Base-by-base conservation (phyloP, 2,329 filamentous ascomycete genomes). In the Penicillium brasilianum region DNA sequence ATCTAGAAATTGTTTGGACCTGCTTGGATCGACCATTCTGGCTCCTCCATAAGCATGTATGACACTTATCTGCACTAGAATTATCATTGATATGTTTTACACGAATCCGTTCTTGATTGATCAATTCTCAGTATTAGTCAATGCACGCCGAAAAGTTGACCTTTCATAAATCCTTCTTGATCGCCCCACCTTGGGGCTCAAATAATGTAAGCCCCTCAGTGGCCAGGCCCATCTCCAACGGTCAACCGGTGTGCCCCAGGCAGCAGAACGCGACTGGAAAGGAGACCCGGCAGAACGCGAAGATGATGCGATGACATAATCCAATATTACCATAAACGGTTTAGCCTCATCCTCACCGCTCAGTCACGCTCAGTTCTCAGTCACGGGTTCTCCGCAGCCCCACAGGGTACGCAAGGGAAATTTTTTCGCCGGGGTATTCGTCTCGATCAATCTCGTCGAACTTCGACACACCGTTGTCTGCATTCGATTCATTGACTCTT, bases 311-410 rank as follows among this genome's bases (percentile, higher is more conserved):
- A 58, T 69, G 61, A 67, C 61, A 57, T 66, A 59, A 62, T 48
- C 39, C 22, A 60, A 61, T 63, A 58, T 61, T 57, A 54, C 59
- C 61, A 1, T 32, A 64, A 53, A 4, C 22, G 34, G 59, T 11
- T 53, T 67, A 67, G 65, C 44, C 50, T 55, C 25, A 43, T 39
- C 43, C 52, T 59, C 58, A 65, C 64, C 64, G 64, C 60, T 52
- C 58, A 58, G 63, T 69, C 67, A 66, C 62, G 60, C 60, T 52
- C 58, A 61, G 66, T 69, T 66, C 60, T 52, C 58, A 61, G 66
- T 69, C 67, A 69, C 67, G 67, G 63, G 67, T 59, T 62, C 61
- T 69, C 66, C 68, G 64, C 66, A 64, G 66, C 68, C 64, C 68
- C 68, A 70, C 68, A 66, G 57, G 36, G n/a, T 53, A 51, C 53